Evolutionary conservation across 345 rosid genomes (phyloP), one percentile per base, ranked within the genome.

Genomic region (Moricandia moricandioides): DNA sequence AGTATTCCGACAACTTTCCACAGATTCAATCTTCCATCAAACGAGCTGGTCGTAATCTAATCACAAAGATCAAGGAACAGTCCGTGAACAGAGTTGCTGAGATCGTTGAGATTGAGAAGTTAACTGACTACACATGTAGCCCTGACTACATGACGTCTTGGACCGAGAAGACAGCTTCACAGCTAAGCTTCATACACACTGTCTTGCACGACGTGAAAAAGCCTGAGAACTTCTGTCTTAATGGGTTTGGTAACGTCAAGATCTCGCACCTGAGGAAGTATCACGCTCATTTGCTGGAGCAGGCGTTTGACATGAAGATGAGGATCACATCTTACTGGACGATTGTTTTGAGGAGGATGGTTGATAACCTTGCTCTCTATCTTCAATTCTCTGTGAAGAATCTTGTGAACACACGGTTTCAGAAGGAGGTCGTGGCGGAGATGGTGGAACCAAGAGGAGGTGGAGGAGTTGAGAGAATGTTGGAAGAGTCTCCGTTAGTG

Each of bases 291-390:
- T 58, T 80, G 43, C 31, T 55, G n/a, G 24, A 24, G 1, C 69
- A 70, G 39, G 60, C 82, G 0, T 74, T 43, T 1, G 80, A 83
- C 0, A 61, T 83, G 75, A 80, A 62, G 62, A 61, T 80, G 83
- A 75, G 81, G 29, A 56, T 73, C 35, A 8, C 52, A 1, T 51
- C 81, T 0, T 82, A 82, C 47, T 82, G 80, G 85, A 67, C 18
- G 37, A 74, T 83, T 0, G 85, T 77, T 0, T 2, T 49, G 18
- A 26, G 65, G 24, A 78, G 86, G 78, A 17, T 83, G 49, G 80
- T 80, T 0, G 86, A 83, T 16, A 54, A 31, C 3, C 54, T 83
- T 65, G 83, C 75, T 0, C 65, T 80, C 33, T 71, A 70, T 16
- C 54, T 83, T 57, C 85, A 77, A 68, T 21, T 55, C 13, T 55